Conservation (phyloP, 1,284 basidiomycete species). For the Ustilago sp. region DNA sequence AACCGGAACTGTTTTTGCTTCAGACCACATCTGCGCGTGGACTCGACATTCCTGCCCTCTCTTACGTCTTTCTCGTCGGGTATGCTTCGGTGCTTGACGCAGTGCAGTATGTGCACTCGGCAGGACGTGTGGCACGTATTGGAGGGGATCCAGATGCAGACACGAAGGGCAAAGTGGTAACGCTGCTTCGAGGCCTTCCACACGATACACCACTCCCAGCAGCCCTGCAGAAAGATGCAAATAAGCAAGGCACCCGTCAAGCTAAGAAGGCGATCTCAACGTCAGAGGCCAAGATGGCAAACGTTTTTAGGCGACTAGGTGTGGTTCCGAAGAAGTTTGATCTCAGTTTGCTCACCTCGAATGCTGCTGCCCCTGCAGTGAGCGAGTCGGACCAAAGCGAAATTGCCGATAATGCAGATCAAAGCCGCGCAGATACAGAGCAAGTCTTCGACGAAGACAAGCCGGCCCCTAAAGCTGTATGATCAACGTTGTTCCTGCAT, state of each 20-base stretch:
- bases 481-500: not conserved
- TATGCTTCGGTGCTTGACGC: conserved; percentile 60
- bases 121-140: conserved; percentile 64
- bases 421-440: not conserved
- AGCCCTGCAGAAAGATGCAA: conserved; percentile 3
- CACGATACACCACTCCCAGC: conserved; percentile 33
- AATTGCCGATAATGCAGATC: not conserved
- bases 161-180: conserved; percentile 56
- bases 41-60: conserved; percentile 62
- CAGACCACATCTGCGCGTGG: conserved; percentile 62
- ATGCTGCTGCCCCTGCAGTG: not conserved
- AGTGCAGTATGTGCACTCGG: conserved; percentile 64
- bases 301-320: conserved; percentile 54
- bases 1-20: conserved; percentile 55
- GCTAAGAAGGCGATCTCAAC: conserved; percentile 31
- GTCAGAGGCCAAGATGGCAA: conserved; percentile 60
- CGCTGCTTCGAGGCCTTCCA: conserved; percentile 56
- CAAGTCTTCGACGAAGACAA: not conserved
- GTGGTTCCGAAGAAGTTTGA: conserved; percentile 51
- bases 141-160: conserved; percentile 29
- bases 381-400: conserved; percentile 1
- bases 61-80: conserved; percentile 66
- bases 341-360: conserved; percentile 31
- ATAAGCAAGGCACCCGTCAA: not conserved
- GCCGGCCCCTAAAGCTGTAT: not conserved